Percentiles rank a stretch among this genome's conserved stretches.
These are phyloP conservation scores for Trichoderma endophyticum DNA, from an alignment of 2,329 filamentous ascomycete species.

Conservation along the genomic window DNA sequence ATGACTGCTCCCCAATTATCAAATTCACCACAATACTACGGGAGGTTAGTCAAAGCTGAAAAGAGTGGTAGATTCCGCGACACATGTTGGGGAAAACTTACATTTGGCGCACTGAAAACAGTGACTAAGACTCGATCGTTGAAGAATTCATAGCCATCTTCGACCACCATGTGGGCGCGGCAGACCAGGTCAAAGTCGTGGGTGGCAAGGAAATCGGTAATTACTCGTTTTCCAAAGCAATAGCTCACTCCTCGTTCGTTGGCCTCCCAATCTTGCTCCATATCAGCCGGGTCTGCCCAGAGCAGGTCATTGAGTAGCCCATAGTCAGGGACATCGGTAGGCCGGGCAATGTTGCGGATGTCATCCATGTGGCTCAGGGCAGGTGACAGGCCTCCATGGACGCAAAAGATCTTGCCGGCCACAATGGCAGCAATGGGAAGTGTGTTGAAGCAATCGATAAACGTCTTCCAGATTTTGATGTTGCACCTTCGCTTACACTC, in stretches of 20 bases:
- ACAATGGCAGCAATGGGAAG: slow-evolving; percentile 96
- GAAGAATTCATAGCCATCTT: slow-evolving; percentile 99
- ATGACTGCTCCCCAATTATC: slow-evolving; percentile 99
- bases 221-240: slow-evolving; percentile 97
- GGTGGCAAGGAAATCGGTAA: slow-evolving; percentile 88
- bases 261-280: slow-evolving; percentile 97
- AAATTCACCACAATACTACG: slow-evolving; percentile 96
- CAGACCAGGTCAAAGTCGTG: slow-evolving; percentile 98
- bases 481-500: slow-evolving; percentile 96
- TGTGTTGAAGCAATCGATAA: slow-evolving; percentile 94
- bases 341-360: slow-evolving; percentile 90
- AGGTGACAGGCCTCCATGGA: slow-evolving; percentile 91
- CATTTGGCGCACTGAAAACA: slow-evolving; percentile 95
- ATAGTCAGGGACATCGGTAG: slow-evolving; percentile 96
- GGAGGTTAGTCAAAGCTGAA: slow-evolving; percentile 26
- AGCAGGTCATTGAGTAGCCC: slow-evolving; percentile 90
- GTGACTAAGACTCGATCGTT: slow-evolving; percentile 92
- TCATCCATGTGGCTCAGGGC: slow-evolving; percentile 96
- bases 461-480: slow-evolving; percentile 97
- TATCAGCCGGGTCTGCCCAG: slow-evolving; percentile 97
- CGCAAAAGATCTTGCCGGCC: slow-evolving; percentile 95
- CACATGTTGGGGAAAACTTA: slow-evolving; percentile 47
- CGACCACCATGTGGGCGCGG: slow-evolving; percentile 97
- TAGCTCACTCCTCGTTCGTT: slow-evolving; percentile 97
- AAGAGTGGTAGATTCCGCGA: background rate